Percentiles rank a stretch among this genome's conserved stretches.
phyloP scores from a whole-genome alignment of 106 monocot species.

The Allium sativum region DNA sequence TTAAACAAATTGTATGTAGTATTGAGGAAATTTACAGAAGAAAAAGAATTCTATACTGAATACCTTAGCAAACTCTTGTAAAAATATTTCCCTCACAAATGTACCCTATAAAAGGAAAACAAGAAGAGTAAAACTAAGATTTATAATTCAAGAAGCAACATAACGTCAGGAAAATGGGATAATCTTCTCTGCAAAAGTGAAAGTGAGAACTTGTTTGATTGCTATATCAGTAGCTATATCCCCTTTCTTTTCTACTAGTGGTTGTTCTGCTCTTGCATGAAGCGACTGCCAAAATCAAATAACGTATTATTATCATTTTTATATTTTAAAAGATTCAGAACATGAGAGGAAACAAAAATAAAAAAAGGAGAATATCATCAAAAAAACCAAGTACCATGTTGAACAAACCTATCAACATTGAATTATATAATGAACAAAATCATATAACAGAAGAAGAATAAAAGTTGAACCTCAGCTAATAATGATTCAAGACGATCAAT shows the following conservation, averaged over 20 bases:
- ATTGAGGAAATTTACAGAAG: too few species aligned
- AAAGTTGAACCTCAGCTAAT: constrained; percentile 56
- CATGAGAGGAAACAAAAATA: background rate
- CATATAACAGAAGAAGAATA: background rate
- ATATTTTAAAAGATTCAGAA: too few species aligned
- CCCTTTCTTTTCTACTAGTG: constrained; percentile 23
- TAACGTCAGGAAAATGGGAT: too few species aligned
- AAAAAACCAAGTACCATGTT: too few species aligned
- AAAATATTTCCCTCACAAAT: constrained; percentile 87
- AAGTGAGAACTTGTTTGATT: constrained; percentile 65
- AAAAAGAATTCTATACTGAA: too few species aligned
- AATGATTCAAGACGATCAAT: constrained; percentile 96
- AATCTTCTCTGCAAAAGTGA: constrained; percentile 83
- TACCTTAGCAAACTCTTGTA: constrained; percentile 94
- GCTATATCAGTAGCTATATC: constrained; percentile 26
- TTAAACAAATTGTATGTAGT: background rate
- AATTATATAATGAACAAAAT: background rate
- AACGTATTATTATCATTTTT: too few species aligned
- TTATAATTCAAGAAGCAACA: too few species aligned
- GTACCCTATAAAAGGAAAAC: constrained; percentile 44
- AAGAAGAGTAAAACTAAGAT: too few species aligned
- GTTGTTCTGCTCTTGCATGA: constrained; percentile 68
- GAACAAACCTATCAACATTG: too few species aligned
- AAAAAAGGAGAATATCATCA: background rate
- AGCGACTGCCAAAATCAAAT: constrained; percentile 50